These are phyloP conservation scores for Phytophthora constricta DNA, from an alignment of 352 stramenopile species.

Conservation along the genomic window DNA sequence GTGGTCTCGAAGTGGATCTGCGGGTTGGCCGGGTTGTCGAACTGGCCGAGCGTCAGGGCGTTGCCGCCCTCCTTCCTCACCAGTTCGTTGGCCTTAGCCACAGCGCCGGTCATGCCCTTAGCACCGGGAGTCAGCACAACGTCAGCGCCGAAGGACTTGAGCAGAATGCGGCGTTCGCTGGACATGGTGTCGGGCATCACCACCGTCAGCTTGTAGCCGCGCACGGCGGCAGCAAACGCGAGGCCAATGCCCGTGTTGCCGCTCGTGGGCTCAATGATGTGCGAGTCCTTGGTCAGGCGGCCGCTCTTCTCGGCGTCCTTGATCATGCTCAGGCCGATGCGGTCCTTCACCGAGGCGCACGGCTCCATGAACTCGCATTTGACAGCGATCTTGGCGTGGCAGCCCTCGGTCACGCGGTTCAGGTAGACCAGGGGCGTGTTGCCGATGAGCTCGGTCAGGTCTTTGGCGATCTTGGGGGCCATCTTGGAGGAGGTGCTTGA, in stretches of 20 bases:
- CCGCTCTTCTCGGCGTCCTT: constrained; percentile 72
- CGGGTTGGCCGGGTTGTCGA: constrained; percentile 97
- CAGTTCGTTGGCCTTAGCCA: constrained; percentile 83
- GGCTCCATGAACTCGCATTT: constrained; percentile 92
- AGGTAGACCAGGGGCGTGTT: constrained; percentile 95
- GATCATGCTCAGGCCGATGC: constrained; percentile 90
- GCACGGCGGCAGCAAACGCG: constrained; percentile 90
- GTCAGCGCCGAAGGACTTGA: constrained; percentile 94
- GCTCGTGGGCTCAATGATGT: constrained; percentile 95
- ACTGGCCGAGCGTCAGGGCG: constrained; percentile 92
- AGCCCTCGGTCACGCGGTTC: constrained; percentile 81
- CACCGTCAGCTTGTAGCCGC: constrained; percentile 93
- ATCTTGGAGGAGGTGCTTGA: constrained; percentile 15
- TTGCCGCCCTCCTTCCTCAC: constrained; percentile 73
- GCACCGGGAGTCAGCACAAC: constrained; percentile 93
- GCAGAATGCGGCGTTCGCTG: constrained; percentile 95
- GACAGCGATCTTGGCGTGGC: constrained; percentile 86
- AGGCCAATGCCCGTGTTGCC: constrained; percentile 96
- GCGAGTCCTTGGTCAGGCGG: constrained; percentile 71
- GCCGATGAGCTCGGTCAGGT: constrained; percentile 95
- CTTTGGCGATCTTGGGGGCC: constrained; percentile 87
- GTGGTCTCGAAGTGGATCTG: constrained; percentile 93
- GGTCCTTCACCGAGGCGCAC: constrained; percentile 88
- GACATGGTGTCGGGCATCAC: constrained; percentile 97
- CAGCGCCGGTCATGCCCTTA: constrained; percentile 79